phyloP scores from a whole-genome alignment of 2,329 filamentous ascomycete genomes.

The Colletotrichum endophyticum region DNA sequence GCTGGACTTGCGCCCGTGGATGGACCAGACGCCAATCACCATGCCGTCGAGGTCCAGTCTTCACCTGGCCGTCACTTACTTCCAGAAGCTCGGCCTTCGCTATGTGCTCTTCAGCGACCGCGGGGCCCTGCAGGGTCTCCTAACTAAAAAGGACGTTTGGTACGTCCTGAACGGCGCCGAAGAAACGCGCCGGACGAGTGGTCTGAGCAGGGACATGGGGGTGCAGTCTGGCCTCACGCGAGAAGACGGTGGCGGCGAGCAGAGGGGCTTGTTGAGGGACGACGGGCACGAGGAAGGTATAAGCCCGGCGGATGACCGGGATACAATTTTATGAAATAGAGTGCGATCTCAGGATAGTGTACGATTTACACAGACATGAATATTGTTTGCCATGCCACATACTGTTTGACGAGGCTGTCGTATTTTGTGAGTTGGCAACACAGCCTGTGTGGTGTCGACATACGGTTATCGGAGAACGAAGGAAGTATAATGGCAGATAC shows the following conservation, averaged over 20 bases:
- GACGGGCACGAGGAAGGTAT: slow-evolving; percentile 37
- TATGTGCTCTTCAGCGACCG: slow-evolving; percentile 89
- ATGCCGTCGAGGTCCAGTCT: slow-evolving; percentile 78
- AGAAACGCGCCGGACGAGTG: slow-evolving; percentile 55
- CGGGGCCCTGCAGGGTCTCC: slow-evolving; percentile 79
- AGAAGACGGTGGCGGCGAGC: slow-evolving; percentile 44
- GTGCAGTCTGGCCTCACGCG: slow-evolving; percentile 40
- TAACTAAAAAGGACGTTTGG: slow-evolving; percentile 99
- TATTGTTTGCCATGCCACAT: background rate
- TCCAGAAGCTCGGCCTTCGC: slow-evolving; percentile 89
- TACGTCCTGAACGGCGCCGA: slow-evolving; percentile 84
- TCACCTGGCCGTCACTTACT: slow-evolving; percentile 88
- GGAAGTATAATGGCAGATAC: background rate
- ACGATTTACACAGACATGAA: background rate
- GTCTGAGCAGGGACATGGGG: slow-evolving; percentile 26
- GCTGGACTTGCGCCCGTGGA: slow-evolving; percentile 93
- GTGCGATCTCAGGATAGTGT: background rate
- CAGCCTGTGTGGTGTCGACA: background rate
- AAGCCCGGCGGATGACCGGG: slow-evolving; percentile 23
- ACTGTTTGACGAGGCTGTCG: background rate
- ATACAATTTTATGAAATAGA: slow-evolving; percentile 20
- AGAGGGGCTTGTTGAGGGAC: slow-evolving; percentile 45
- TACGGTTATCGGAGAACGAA: background rate
- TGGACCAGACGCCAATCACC: slow-evolving; percentile 98
- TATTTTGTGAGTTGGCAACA: background rate